Conservation (phyloP, 1,284 basidiomycete genomes). For the Pseudozyma pruni region DNA sequence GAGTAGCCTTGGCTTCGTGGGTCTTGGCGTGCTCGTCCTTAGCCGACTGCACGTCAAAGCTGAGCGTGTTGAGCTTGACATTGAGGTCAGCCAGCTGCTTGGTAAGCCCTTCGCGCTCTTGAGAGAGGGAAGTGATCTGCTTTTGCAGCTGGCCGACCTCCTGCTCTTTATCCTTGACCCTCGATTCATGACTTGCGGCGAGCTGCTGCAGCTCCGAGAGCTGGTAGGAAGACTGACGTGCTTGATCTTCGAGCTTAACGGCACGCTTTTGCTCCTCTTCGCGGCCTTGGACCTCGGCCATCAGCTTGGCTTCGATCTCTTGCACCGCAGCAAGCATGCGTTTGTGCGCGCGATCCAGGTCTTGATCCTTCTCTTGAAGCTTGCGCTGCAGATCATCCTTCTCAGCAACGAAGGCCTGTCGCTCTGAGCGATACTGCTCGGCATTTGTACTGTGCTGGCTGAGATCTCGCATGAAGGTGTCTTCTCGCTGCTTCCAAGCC, state of each 20-base stretch:
- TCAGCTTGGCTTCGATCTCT: constrained; percentile 80
- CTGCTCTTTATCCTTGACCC: constrained; percentile 82
- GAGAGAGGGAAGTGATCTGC: constrained; percentile 73
- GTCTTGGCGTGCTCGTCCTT: constrained; percentile 75
- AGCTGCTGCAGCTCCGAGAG: constrained; percentile 80
- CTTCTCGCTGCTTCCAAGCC: constrained; percentile 76
- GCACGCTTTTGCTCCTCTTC: constrained; percentile 50
- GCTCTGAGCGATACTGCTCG: constrained; percentile 44
- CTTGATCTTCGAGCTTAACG: constrained; percentile 52
- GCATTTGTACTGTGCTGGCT: constrained; percentile 47
- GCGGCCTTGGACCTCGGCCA: constrained; percentile 74
- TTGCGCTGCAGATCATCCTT: constrained; percentile 80
- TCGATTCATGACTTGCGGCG: constrained; percentile 79
- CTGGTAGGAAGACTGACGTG: constrained; percentile 76
- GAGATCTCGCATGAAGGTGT: constrained; percentile 56
- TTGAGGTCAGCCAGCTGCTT: constrained; percentile 75
- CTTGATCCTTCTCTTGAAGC: constrained; percentile 81
- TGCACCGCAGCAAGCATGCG: constrained; percentile 76
- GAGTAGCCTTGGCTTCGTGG: constrained; percentile 72
- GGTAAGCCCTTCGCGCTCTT: constrained; percentile 65
- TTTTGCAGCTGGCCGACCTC: constrained; percentile 75
- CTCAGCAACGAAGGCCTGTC: constrained; percentile 59
- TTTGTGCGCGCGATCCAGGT: constrained; percentile 79
- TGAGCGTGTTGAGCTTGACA: constrained; percentile 77
- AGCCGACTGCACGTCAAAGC: constrained; percentile 76